Conservation (phyloP, 495 filamentous ascomycete species). For the Chaetomium cochliodes region DNA sequence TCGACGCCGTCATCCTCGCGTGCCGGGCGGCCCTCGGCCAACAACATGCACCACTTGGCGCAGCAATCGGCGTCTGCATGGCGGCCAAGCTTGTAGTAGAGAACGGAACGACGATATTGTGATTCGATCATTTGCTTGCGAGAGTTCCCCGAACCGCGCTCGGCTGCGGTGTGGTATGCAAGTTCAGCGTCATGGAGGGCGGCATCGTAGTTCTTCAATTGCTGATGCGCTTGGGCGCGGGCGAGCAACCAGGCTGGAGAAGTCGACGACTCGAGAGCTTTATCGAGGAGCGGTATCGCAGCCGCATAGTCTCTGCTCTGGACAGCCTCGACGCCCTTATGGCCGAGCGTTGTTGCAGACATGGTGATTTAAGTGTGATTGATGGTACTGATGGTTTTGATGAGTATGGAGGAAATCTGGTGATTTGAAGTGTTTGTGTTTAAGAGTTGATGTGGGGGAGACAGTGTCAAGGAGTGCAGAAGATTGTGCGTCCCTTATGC, state of each 20-base stretch:
- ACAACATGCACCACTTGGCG: slow-evolving; percentile 63
- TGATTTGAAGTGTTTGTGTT: too few species aligned
- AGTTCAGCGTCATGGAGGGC: slow-evolving; percentile 80
- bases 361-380: slow-evolving; percentile 19
- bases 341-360: slow-evolving; percentile 36
- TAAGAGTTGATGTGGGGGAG: too few species aligned
- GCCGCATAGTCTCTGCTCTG: slow-evolving; percentile 57
- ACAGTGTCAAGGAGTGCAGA: neutral
- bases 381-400: too few species aligned
- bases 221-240: slow-evolving; percentile 79
- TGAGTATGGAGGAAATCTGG: neutral
- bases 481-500: neutral
- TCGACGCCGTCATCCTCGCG: slow-evolving; percentile 43
- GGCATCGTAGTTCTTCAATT: slow-evolving; percentile 49
- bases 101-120: slow-evolving; percentile 76
- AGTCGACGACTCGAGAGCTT: slow-evolving; percentile 65
- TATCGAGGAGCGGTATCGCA: slow-evolving; percentile 72
- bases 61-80: slow-evolving; percentile 76
- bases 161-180: slow-evolving; percentile 64
- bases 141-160: slow-evolving; percentile 61
- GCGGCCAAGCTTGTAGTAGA: slow-evolving; percentile 66
- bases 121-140: slow-evolving; percentile 76
- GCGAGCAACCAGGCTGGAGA: slow-evolving; percentile 84
- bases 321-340: slow-evolving; percentile 58
- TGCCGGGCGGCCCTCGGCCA: slow-evolving; percentile 46